Evolutionary conservation across 2,329 filamentous ascomycete species (phyloP), one percentile per base, ranked within the genome.

Genomic region (Mycocentrospora acerina): DNA sequence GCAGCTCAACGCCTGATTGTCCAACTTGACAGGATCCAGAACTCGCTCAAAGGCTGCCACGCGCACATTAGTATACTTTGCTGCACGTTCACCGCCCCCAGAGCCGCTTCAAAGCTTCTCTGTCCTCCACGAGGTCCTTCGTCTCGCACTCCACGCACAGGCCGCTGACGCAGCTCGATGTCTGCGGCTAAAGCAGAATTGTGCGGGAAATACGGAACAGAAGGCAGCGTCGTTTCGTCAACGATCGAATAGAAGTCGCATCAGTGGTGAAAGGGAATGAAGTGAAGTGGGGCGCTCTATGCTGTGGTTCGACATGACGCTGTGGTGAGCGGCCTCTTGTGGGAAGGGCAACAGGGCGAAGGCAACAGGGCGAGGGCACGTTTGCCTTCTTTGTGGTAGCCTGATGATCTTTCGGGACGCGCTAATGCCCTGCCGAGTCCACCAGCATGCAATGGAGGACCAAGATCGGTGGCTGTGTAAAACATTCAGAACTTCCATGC

Each of bases 51-150:
- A 47, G 46, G 48, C 32, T 22, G 48, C 48, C 40, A 34, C 51
- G 48, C 44, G 56, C 46, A 59, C 54, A 64, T 61, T 63, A 65
- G 60, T 66, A 65, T 57, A 57, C 43, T 46, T 32, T 46, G 39
- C 29, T 37, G 30, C 45, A 50, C 42, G 46, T 51, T 56, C 56
- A 62, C 61, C 51, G 60, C 60, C 55, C n/a, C 51, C 50, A 45
- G 44, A 27, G 30, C 37, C 9, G 33, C 34, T 32, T 24, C 32
- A 28, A 34, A 37, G 19, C 19, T 36, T 37, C 29, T 29, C 15
- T 22, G 36, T 37, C 35, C 36, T 30, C 41, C 19, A 22, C 5
- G 19, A 22, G 19, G 19, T 22, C 19, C 19, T 22, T 22, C 19
- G 19, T 22, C 9, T 22, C 19, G 19, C 9, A 22, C 5, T 9